A percentile compares a stretch with the other conserved stretches of the same genome.
Conservation (phyloP, 2,329 filamentous ascomycete genomes). For the Alternaria ventricosa region DNA sequence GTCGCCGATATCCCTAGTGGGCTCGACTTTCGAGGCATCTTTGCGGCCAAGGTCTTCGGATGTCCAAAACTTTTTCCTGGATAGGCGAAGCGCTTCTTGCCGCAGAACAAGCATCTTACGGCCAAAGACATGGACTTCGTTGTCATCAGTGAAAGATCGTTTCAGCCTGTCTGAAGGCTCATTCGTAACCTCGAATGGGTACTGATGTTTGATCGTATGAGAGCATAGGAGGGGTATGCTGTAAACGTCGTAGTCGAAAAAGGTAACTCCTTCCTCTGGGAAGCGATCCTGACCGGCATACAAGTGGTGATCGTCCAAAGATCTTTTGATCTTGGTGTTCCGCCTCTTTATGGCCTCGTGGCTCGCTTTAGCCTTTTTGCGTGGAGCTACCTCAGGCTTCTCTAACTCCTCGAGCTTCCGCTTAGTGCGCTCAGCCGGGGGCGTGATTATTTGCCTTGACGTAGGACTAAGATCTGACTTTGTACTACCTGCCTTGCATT, state of each 20-base stretch:
- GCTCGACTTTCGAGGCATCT: neutral
- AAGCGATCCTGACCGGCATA: conserved; percentile 1
- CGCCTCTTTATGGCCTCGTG: neutral
- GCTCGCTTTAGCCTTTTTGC: neutral
- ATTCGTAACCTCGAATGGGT: neutral
- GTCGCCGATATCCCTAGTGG: conserved; percentile 14
- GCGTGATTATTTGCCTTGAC: neutral
- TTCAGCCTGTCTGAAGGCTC: neutral
- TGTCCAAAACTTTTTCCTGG: conserved; percentile 1
- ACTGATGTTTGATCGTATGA: conserved; percentile 4
- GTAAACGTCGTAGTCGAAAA: conserved; percentile 12
- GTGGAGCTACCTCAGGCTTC: neutral
- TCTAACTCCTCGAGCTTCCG: neutral
- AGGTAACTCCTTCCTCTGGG: neutral
- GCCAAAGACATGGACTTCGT: conserved; percentile 4
- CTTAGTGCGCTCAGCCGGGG: neutral
- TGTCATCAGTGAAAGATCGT: neutral
- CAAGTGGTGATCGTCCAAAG: neutral
- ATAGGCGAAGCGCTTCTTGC: neutral
- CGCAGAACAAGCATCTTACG: conserved; percentile 6
- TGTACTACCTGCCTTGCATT: neutral
- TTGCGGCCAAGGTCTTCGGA: conserved; percentile 16
- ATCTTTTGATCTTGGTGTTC: neutral
- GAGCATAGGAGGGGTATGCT: conserved; percentile 24
- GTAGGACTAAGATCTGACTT: neutral